Evolutionary conservation across 805 yeast species (phyloP).

Genomic region (Ogataea angusta): DNA sequence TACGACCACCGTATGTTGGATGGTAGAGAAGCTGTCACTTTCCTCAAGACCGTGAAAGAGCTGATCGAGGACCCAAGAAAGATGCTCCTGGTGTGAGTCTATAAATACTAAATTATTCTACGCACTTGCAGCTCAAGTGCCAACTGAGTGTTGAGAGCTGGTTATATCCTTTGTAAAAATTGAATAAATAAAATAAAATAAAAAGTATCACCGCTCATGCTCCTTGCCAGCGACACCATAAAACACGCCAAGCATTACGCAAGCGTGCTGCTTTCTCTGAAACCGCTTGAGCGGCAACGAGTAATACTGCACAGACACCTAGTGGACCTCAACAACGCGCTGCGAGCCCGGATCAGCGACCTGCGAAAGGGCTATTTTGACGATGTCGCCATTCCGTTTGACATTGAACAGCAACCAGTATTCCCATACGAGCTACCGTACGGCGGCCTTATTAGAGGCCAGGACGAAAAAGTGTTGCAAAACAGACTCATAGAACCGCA

Average conservation of each 20-base stretch:
- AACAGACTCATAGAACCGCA: slow-evolving; percentile 22
- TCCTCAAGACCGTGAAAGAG: slow-evolving; percentile 93
- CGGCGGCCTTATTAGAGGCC: slow-evolving; percentile 24
- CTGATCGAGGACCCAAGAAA: slow-evolving; percentile 98
- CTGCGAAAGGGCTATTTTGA: slow-evolving; percentile 23
- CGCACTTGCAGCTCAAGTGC: neutral
- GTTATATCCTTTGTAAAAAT: neutral
- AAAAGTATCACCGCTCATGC: neutral
- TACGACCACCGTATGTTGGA: slow-evolving; percentile 97
- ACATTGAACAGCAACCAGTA: slow-evolving; percentile 7
- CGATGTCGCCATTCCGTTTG: slow-evolving; percentile 19
- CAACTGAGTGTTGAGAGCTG: neutral
- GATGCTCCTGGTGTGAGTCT: slow-evolving; percentile 62
- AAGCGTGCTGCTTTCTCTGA: slow-evolving; percentile 17
- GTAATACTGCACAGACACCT: slow-evolving; percentile 15
- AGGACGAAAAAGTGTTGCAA: slow-evolving; percentile 10
- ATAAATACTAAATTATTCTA: slow-evolving; percentile 2
- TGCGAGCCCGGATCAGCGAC: slow-evolving; percentile 17
- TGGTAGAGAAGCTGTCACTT: slow-evolving; percentile 98
- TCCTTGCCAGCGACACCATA: slow-evolving; percentile 2
- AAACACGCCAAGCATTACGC: slow-evolving; percentile 8
- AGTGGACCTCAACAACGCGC: slow-evolving; percentile 14
- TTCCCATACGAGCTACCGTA: slow-evolving; percentile 24
- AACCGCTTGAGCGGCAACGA: slow-evolving; percentile 15
- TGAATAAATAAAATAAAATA: neutral